Percentiles rank a stretch among this genome's conserved stretches.
These are phyloP conservation scores for Immersiella caudata DNA, from an alignment of 495 filamentous ascomycete genomes.

Conservation along the genomic window DNA sequence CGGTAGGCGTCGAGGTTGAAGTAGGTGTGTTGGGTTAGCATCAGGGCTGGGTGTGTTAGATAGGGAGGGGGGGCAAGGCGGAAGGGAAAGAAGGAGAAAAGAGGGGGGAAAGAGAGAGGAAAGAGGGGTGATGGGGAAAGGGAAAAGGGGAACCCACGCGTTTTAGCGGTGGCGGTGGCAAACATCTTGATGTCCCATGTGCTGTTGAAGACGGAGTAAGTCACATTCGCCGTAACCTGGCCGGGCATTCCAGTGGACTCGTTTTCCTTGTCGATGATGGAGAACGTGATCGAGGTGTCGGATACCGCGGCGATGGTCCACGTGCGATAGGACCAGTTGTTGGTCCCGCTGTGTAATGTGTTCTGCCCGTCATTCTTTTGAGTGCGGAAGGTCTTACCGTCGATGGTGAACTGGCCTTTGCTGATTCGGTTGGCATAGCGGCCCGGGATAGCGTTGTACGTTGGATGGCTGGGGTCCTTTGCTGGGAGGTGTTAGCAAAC, in stretches of 20 bases:
- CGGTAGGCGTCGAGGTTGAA: slow-evolving; percentile 79
- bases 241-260: slow-evolving; percentile 72
- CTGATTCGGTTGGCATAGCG: slow-evolving; percentile 56
- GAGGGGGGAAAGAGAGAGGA: slow-evolving; percentile 43
- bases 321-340: slow-evolving; percentile 55
- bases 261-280: slow-evolving; percentile 61
- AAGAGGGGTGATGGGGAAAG: not conserved
- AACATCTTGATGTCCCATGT: slow-evolving; percentile 53
- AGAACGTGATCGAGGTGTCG: slow-evolving; percentile 72
- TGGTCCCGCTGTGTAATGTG: slow-evolving; percentile 56
- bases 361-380: slow-evolving; percentile 54
- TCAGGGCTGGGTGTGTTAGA: slow-evolving; percentile 50
- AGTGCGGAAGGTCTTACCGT: slow-evolving; percentile 48
- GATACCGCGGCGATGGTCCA: slow-evolving; percentile 55
- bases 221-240: slow-evolving; percentile 66
- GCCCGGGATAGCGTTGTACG: slow-evolving; percentile 48
- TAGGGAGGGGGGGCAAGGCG: not conserved
- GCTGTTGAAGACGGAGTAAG: slow-evolving; percentile 57
- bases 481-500: slow-evolving; percentile 21
- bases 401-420: slow-evolving; percentile 49
- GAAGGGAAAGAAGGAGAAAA: too few species aligned
- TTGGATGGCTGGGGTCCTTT: slow-evolving; percentile 43
- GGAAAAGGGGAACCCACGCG: slow-evolving; percentile 37
- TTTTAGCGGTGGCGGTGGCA: slow-evolving; percentile 45
- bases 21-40: slow-evolving; percentile 76